These are phyloP conservation scores for Cubamyces sp. DNA, from an alignment of 768 basidiomycete genomes.

Conservation along the genomic window DNA sequence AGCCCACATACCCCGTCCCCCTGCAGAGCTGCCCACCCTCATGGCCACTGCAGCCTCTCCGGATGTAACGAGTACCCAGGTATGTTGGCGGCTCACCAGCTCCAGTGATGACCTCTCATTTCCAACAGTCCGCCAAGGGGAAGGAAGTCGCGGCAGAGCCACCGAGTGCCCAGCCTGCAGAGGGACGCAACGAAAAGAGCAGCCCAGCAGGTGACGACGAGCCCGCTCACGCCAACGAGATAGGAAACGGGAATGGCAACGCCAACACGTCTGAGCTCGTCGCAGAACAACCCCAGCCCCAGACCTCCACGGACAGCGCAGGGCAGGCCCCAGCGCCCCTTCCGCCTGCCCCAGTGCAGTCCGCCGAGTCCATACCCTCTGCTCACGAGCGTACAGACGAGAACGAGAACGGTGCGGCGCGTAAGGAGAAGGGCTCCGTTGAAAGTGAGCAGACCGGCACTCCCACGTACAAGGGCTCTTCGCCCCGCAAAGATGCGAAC, in stretches of 20 bases:
- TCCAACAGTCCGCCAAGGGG: slow-evolving; percentile 28
- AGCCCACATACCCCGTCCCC: slow-evolving; percentile 34
- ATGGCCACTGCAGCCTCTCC: slow-evolving; percentile 33
- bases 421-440: slow-evolving; percentile 50
- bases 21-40: slow-evolving; percentile 32
- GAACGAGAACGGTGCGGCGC: slow-evolving; percentile 43
- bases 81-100: slow-evolving; percentile 8
- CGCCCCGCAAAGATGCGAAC: slow-evolving; percentile 35
- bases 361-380: slow-evolving; percentile 20
- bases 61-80: slow-evolving; percentile 24
- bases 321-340: slow-evolving; percentile 32
- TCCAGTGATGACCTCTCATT: slow-evolving; percentile 3
- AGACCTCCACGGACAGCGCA: slow-evolving; percentile 25
- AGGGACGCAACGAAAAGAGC: slow-evolving; percentile 30
- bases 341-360: slow-evolving; percentile 21
- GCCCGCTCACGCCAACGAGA: slow-evolving; percentile 11
- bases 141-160: slow-evolving; percentile 32
- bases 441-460: slow-evolving; percentile 47
- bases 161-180: slow-evolving; percentile 31
- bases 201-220: slow-evolving; percentile 18
- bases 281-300: slow-evolving; percentile 10
- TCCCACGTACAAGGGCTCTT: slow-evolving; percentile 42
- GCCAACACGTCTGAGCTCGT: slow-evolving; percentile 13
- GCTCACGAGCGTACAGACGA: slow-evolving; percentile 43
- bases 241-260: slow-evolving; percentile 14